Evolutionary conservation across 2,329 filamentous ascomycete species (phyloP).

Genomic region (Lasiodiplodia sp.): DNA sequence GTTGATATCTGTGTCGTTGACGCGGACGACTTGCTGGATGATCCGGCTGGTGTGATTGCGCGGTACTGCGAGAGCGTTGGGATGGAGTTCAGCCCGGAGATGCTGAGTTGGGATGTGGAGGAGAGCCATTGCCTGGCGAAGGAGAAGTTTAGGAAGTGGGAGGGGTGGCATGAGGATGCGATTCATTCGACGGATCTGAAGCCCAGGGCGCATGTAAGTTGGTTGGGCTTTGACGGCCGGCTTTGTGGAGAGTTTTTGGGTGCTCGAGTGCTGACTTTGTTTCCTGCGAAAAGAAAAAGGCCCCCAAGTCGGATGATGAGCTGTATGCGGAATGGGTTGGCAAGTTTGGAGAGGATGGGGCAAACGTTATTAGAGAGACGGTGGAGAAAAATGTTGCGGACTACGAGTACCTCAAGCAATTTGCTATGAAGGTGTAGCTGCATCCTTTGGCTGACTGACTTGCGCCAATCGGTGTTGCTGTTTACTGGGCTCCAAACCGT

Average conservation of each 20-base stretch:
- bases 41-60: conserved; percentile 76
- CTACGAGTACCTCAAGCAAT: conserved; percentile 84
- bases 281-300: conserved; percentile 59
- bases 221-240: background rate
- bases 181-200: conserved; percentile 81
- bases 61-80: conserved; percentile 84
- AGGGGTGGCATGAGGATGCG: conserved; percentile 94
- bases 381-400: conserved; percentile 75
- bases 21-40: conserved; percentile 90
- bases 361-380: conserved; percentile 72
- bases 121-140: conserved; percentile 73
- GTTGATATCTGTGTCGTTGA: conserved; percentile 85
- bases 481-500: too few species aligned
- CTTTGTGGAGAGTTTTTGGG: too few species aligned
- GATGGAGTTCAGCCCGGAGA: conserved; percentile 74
- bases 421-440: conserved; percentile 63
- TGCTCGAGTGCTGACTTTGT: too few species aligned
- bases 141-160: conserved; percentile 92
- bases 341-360: conserved; percentile 76
- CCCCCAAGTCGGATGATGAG: conserved; percentile 68
- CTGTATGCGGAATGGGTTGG: conserved; percentile 75
- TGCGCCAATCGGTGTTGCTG: too few species aligned
- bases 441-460: too few species aligned
- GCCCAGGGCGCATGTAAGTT: conserved; percentile 67
- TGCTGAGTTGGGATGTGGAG: conserved; percentile 85